Evolutionary conservation across 306 rosid species (phyloP), one percentile per base, ranked within the genome.

Genomic region (Myrica gale): DNA sequence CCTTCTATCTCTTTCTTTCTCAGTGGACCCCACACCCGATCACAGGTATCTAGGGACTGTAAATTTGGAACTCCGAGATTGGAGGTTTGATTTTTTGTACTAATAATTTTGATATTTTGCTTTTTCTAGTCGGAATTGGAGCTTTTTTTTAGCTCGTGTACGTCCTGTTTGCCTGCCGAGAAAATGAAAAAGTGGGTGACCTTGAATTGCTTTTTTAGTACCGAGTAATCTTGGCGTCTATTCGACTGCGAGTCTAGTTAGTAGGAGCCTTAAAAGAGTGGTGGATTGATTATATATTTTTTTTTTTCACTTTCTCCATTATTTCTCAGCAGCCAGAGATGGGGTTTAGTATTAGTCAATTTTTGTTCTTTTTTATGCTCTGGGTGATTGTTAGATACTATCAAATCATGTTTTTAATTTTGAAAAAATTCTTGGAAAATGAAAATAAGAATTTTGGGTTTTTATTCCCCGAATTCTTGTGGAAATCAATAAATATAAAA

Each of bases 31-130:
- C 50, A 66, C 73, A 47, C 8, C 20, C 73, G 58, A 73, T 79
- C 62, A 26, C 48, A 5, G 39, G 53, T 17, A 71, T 80, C 80
- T 75, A 71, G 69, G 89, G 85, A 71, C 78, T 74, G 78, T 62
- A 47, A 9, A n/a, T 26, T 32, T 42, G 15, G 3, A 71, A 66
- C 78, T 60, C 77, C 50, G 41, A 45, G 69, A 20, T 55, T 57
- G 13, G 73, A 53, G 50, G 71, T 69, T 52, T 37, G 37, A 16
- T 21, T 4, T 4, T 11, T 70, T 54, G 43, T 60, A 39, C 12
- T 32, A 13, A 16, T 19, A 8, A 7, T 47, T 67, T 71, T 23
- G 52, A 42, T 7, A 39, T 43, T 67, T 13, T 5, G 16, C 7
- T 52, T 4, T 52, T 17, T 48, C 3, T 51, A 45, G 23, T 67